A percentile compares a stretch with the other conserved stretches of the same genome.
Conservation (phyloP, 2,329 filamentous ascomycete genomes). For the Keithomyces neogunnii region DNA sequence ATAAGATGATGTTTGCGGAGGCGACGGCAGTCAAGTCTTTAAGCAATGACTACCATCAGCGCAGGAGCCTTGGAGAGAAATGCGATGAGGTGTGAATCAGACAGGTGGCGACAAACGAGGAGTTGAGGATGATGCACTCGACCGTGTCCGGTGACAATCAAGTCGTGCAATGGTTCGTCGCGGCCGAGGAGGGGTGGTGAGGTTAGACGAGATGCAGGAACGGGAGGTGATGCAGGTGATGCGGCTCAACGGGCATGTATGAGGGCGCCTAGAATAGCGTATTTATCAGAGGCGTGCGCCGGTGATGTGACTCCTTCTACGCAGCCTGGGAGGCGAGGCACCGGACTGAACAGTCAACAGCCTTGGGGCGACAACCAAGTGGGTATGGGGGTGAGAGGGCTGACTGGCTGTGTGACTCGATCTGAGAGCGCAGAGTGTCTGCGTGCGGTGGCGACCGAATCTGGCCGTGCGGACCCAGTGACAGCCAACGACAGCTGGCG, state of each 20-base stretch:
- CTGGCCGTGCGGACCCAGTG: slow-evolving; percentile 22
- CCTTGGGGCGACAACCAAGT: background rate
- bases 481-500: slow-evolving; percentile 22
- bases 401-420: slow-evolving; percentile 8
- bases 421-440: background rate
- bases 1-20: slow-evolving; percentile 13
- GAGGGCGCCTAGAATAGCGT: slow-evolving; percentile 11
- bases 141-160: slow-evolving; percentile 3
- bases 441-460: slow-evolving; percentile 22
- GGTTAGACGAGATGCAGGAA: slow-evolving; percentile 21
- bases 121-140: slow-evolving; percentile 1
- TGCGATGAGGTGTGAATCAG: background rate
- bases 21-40: slow-evolving; percentile 18
- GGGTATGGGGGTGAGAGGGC: background rate
- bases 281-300: slow-evolving; percentile 20
- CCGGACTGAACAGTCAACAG: background rate
- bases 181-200: background rate
- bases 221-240: slow-evolving; percentile 10
- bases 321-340: slow-evolving; percentile 26
- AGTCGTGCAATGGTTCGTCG: slow-evolving; percentile 4
- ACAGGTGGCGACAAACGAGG: background rate
- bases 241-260: slow-evolving; percentile 5
- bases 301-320: slow-evolving; percentile 25
- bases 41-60: slow-evolving; percentile 27
- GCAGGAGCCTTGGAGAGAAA: slow-evolving; percentile 1